These are phyloP conservation scores for Colletotrichum sojae DNA, from an alignment of 2,329 filamentous ascomycete species.

Conservation along the genomic window DNA sequence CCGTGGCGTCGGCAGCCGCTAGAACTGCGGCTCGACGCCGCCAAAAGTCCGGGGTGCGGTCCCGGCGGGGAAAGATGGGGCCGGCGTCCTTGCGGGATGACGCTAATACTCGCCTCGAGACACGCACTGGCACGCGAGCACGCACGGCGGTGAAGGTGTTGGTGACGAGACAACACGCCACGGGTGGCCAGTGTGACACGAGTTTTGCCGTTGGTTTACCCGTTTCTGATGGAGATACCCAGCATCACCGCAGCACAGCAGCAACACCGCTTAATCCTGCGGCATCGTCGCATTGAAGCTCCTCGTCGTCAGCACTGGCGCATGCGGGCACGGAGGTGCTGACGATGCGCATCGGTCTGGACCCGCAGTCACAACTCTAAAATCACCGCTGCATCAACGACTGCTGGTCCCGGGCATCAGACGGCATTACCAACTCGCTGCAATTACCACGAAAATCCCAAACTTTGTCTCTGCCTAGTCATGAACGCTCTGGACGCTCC, in stretches of 20 bases:
- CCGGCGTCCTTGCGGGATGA: background rate
- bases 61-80: background rate
- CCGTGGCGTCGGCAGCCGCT: slow-evolving; percentile 28
- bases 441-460: background rate
- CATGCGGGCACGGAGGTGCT: background rate
- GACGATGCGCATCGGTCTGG: slow-evolving; percentile 13
- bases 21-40: slow-evolving; percentile 37
- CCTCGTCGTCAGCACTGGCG: slow-evolving; percentile 1
- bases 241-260: no score
- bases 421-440: background rate
- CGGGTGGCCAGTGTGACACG: background rate
- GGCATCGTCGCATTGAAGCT: background rate
- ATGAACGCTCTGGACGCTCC: slow-evolving; percentile 31
- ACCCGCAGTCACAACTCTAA: slow-evolving; percentile 1
- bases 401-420: background rate
- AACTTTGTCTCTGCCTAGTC: background rate
- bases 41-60: slow-evolving; percentile 22
- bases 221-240: background rate
- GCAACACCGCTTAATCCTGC: background rate
- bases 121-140: background rate
- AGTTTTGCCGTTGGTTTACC: slow-evolving; percentile 3
- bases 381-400: background rate
- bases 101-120: no score
- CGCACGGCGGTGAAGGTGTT: background rate
- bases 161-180: slow-evolving; percentile 6